Evolutionary conservation across 495 filamentous ascomycete genomes (phyloP).

Genomic region (Saxispiralis lemnorum): DNA sequence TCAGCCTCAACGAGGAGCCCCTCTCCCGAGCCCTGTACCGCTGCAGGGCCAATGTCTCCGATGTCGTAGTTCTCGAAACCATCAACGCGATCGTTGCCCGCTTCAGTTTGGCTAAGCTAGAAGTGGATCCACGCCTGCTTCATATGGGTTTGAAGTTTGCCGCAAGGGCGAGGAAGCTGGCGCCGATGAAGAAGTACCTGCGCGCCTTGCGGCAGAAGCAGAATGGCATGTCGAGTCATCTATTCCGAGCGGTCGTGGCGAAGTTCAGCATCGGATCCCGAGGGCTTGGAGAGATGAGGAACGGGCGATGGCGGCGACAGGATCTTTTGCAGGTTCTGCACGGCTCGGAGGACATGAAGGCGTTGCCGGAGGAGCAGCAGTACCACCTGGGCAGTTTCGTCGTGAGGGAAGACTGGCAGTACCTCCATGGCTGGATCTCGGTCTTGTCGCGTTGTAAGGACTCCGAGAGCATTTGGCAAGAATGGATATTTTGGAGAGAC

Average conservation of each 20-base stretch:
- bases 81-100: conserved; percentile 12
- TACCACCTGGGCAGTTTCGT: conserved; percentile 15
- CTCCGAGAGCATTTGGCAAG: conserved; percentile 8
- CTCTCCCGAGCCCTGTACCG: conserved; percentile 15
- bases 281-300: conserved; percentile 18
- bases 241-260: conserved; percentile 17
- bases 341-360: conserved; percentile 12
- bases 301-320: conserved; percentile 14
- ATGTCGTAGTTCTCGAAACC: conserved; percentile 10
- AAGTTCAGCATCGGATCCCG: conserved; percentile 17
- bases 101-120: conserved; percentile 6
- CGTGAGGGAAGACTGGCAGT: conserved; percentile 13
- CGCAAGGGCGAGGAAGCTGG: conserved; percentile 10
- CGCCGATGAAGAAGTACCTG: conserved; percentile 16
- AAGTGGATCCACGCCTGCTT: conserved; percentile 7
- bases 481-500: conserved; percentile 16
- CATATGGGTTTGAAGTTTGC: conserved; percentile 15
- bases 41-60: conserved; percentile 6
- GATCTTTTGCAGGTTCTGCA: conserved; percentile 16
- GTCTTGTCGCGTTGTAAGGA: conserved; percentile 15
- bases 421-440: conserved; percentile 18
- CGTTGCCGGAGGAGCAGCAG: conserved; percentile 9
- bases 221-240: conserved; percentile 1
- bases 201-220: conserved; percentile 1
- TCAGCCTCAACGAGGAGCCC: conserved; percentile 4